Percentiles rank a stretch among this genome's conserved stretches.
Conservation (phyloP, 257 asterid species). For the Vinca minor region DNA sequence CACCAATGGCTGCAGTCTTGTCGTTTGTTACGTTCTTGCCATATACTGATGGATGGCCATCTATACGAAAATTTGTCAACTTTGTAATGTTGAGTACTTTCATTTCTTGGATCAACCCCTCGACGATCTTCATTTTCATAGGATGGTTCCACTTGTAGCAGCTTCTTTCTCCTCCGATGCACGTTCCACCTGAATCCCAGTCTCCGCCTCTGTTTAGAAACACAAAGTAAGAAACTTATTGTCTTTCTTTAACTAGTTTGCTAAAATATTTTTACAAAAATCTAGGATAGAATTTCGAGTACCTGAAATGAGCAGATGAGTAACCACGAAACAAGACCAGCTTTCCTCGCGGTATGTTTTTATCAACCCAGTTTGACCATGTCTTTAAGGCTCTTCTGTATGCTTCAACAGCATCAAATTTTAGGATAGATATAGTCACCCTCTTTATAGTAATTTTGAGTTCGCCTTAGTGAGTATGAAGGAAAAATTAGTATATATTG, state of each 20-base stretch:
- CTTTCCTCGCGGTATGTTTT: constrained; percentile 34
- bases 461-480: constrained; percentile 1
- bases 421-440: constrained; percentile 58
- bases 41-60: constrained; percentile 86
- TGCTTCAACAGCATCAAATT: constrained; percentile 79
- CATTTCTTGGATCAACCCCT: constrained; percentile 52
- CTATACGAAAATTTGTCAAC: constrained; percentile 80
- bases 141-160: constrained; percentile 63
- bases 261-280: neutral
- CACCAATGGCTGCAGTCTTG: constrained; percentile 99
- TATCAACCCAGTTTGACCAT: constrained; percentile 79
- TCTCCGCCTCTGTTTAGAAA: constrained; percentile 80
- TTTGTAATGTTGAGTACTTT: constrained; percentile 55
- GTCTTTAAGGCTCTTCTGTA: constrained; percentile 77
- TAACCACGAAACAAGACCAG: constrained; percentile 83
- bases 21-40: constrained; percentile 56
- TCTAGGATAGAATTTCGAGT: neutral
- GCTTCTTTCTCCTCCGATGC: constrained; percentile 79
- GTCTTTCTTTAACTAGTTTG: neutral
- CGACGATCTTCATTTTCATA: constrained; percentile 68
- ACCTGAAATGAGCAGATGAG: constrained; percentile 99
- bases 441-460: constrained; percentile 73
- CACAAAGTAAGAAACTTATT: neutral
- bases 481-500: neutral
- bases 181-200: constrained; percentile 98